Percentiles rank a stretch among this genome's conserved stretches.
Conservation (phyloP, 176 grass and related monocot genomes). For the Raddia distichophylla region DNA sequence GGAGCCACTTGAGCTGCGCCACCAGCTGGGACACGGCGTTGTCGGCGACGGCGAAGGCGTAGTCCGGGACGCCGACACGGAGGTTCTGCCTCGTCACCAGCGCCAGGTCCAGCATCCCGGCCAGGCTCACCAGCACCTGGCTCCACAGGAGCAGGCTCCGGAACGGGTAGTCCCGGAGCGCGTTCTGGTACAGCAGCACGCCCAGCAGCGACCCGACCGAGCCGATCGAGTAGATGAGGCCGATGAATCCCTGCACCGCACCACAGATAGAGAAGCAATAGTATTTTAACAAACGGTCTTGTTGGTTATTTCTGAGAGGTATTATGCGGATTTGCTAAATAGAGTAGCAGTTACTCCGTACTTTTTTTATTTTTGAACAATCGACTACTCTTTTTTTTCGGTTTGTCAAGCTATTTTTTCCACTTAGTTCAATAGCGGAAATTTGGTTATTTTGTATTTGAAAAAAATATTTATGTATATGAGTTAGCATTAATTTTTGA, state of each 20-base stretch:
- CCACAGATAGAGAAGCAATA: too few relatives aligned
- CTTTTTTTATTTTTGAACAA: too few relatives aligned
- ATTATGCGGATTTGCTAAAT: too few relatives aligned
- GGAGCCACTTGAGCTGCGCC: constrained; percentile 53
- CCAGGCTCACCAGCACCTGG: constrained; percentile 38
- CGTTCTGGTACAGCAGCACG: constrained; percentile 54
- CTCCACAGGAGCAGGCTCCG: constrained; percentile 49
- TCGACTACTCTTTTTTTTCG: too few relatives aligned
- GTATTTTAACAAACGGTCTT: too few relatives aligned
- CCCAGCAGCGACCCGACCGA: constrained; percentile 55
- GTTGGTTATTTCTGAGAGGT: too few relatives aligned
- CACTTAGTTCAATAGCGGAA: too few relatives aligned
- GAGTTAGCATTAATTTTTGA: too few relatives aligned
- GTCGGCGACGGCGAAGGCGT: constrained; percentile 46
- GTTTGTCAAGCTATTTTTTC: too few relatives aligned
- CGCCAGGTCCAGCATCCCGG: constrained; percentile 56
- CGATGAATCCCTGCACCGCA: constrained; percentile 47
- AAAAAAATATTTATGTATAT: too few relatives aligned
- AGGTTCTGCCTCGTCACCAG: constrained; percentile 48
- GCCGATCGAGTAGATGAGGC: constrained; percentile 55
- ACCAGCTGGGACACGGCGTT: constrained; percentile 44
- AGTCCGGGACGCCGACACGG: constrained; percentile 50
- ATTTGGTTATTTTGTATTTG: too few relatives aligned
- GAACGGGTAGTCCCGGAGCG: constrained; percentile 50
- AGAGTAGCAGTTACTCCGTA: too few relatives aligned